Base-by-base conservation (phyloP, 163 green algal genomes). In the Trebouxiophyceae sp. region DNA sequence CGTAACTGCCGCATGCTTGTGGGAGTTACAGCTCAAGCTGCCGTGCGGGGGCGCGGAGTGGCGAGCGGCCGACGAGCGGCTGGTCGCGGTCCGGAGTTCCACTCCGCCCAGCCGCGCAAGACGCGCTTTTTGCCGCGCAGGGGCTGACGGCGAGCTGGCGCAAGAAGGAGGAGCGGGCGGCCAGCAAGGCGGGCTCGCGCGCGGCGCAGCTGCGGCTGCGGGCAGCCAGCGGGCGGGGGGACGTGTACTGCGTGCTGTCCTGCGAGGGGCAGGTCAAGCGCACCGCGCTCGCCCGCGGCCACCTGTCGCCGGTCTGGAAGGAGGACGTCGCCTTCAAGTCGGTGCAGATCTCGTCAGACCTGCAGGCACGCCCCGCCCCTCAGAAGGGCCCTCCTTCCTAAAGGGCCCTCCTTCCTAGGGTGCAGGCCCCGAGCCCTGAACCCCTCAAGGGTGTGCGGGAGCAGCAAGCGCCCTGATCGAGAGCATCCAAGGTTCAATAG, bases 241-340 rank as follows among this genome's bases (percentile, higher is more conserved):
- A 73, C 8, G 55, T 76, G 16, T 81, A 72, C 63, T 76, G 66
- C 32, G 33, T 72, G 7, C 28, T 76, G 58, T 29, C 76, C 46
- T 81, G 75, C 60, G 61, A 81, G 33, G 62, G 67, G 2, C 60
- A 74, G 39, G 32, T 68, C 8, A 61, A 65, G 62, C 62, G 70
- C 0, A 81, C 66, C 1, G 39, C 24, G 6, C 46, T 66, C 7
- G 34, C 60, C 8, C 50, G 50, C 16, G 71, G 69, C n/a, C 57
- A 46, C 27, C 24, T 30, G 7, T 33, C 69, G 3, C 68, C 68
- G 7, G 50, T 67, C 8, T 83, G 77, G 77, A 69, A 78, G 33
- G 72, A 83, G 66, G 69, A 77, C 32, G 45, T 78, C 23, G 67
- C 59, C 44, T 83, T 83, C 67, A 68, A 66, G 56, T 66, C 65